Evolutionary conservation across 352 stramenopile genomes (phyloP).

Genomic region (Thraustochytrium striatum): DNA sequence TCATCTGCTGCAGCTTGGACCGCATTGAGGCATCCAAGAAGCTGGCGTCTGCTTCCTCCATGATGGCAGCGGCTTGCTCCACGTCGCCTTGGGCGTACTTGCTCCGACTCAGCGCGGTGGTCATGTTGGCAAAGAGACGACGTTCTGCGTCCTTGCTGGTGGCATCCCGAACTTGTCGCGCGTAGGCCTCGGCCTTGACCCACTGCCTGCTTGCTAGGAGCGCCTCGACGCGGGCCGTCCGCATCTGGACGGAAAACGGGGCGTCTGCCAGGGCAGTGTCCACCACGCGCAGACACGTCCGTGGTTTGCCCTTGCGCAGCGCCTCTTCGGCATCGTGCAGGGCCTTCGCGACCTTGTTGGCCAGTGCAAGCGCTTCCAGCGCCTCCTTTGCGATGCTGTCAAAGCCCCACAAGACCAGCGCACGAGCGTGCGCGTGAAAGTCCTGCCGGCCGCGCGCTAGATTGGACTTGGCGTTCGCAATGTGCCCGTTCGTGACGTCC

Average conservation of each 20-base stretch:
- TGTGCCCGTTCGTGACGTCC: constrained; percentile 15
- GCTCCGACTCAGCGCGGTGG: background rate
- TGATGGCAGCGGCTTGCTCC: background rate
- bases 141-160: background rate
- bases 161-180: background rate
- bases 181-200: background rate
- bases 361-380: background rate
- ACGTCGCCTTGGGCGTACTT: background rate
- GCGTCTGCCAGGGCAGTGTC: background rate
- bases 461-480: constrained; percentile 1
- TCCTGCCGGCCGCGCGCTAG: background rate
- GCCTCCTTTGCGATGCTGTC: background rate
- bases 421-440: background rate
- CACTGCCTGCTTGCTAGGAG: background rate
- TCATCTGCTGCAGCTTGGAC: background rate
- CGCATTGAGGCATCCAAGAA: background rate
- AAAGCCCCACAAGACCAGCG: constrained; percentile 27
- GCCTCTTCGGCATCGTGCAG: constrained; percentile 5
- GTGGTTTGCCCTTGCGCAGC: background rate
- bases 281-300: background rate
- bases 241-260: background rate
- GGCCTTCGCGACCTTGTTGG: background rate
- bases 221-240: background rate
- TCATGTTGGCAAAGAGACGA: constrained; percentile 10
- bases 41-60: background rate